phyloP scores from a whole-genome alignment of 192 early-diverging fungal species.

The Spizellomyces sp. region DNA sequence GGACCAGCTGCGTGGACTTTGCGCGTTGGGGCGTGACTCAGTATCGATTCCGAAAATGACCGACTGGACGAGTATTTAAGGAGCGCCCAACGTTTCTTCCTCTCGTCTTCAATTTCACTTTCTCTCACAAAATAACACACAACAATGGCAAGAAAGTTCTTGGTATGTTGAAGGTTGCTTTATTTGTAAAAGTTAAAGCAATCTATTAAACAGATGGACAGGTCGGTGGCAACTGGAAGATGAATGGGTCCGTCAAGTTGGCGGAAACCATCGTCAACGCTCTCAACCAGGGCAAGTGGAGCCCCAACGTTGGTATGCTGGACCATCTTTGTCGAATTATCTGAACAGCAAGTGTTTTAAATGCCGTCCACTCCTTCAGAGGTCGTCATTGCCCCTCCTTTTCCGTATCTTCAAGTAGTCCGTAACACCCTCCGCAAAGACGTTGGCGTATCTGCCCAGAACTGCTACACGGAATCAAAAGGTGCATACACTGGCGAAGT shows the following conservation, averaged over 20 bases:
- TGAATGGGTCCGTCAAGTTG: conserved; percentile 87
- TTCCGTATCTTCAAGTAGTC: conserved; percentile 84
- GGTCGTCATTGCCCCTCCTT: conserved; percentile 96
- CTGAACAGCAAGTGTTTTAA: conserved; percentile 2
- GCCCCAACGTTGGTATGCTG: conserved; percentile 69
- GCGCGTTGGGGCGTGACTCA: too few relatives aligned
- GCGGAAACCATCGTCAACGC: conserved; percentile 73
- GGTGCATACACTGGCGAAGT: conserved; percentile 99
- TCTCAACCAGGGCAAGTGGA: conserved; percentile 72
- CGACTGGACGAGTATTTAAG: too few relatives aligned
- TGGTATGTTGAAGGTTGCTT: neutral
- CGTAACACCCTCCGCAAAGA: conserved; percentile 75
- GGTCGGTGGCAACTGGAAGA: conserved; percentile 81
- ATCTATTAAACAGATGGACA: conserved; percentile 7
- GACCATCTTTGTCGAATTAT: neutral
- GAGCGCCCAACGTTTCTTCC: too few relatives aligned
- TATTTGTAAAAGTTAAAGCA: neutral
- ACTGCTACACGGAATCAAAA: conserved; percentile 80
- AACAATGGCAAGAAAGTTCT: conserved; percentile 16
- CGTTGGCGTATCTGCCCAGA: conserved; percentile 94
- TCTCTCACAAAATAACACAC: neutral
- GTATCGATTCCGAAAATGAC: too few relatives aligned
- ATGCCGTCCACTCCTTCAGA: conserved; percentile 51
- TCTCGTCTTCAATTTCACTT: neutral
- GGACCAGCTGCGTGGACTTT: too few relatives aligned